Base-by-base conservation (phyloP, 2,329 filamentous ascomycete species). In the Diaporthe aspalathi region DNA sequence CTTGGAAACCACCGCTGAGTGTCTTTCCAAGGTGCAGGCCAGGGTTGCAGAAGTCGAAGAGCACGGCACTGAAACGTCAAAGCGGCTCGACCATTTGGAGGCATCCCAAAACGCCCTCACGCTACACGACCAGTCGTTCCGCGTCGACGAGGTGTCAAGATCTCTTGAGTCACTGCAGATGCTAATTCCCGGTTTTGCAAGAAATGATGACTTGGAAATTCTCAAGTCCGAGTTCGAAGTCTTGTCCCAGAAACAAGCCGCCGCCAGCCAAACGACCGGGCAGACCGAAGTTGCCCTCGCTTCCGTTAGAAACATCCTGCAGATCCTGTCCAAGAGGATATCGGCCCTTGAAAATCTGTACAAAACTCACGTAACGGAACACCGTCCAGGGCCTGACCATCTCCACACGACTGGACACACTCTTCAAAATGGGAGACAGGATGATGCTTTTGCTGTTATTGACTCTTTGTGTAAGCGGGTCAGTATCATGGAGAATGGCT, bases 401-500 rank as follows among this genome's bases (percentile, higher is more conserved):
- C 43, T 32, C n/a, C 12, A 24, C 3, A 17, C 2, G 16, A 45
- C 8, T 14, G 22, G 14, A 5, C 9, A 40, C 16, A 27, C 4
- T 20, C 22, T 29, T n/a, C 45, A 22, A 12, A 2, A 38, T 49
- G 43, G 7, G 4, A 24, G 35, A 38, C 29, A 38, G 29, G 32
- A 38, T 5, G 11, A 27, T n/a, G 29, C 38, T 2, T 17, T 29
- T n/a, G 29, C 29, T 38, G 60, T 38, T 16, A 45, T 65, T 17
- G 45, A 50, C 7, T 24, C 29, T 11, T 24, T 65, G 29, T 65
- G 60, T 38, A 29, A 49, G 14, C 60, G 60, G 20, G 29, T 65
- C 43, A 35, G 60, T 20, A 16, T 65, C 8, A 50, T 65, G 29
- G 60, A 65, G 14, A 65, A 50, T 2, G 60, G 60, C 45, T 65